Evolutionary conservation across 768 basidiomycete genomes (phyloP).

Genomic region (Naganishia randhawae): DNA sequence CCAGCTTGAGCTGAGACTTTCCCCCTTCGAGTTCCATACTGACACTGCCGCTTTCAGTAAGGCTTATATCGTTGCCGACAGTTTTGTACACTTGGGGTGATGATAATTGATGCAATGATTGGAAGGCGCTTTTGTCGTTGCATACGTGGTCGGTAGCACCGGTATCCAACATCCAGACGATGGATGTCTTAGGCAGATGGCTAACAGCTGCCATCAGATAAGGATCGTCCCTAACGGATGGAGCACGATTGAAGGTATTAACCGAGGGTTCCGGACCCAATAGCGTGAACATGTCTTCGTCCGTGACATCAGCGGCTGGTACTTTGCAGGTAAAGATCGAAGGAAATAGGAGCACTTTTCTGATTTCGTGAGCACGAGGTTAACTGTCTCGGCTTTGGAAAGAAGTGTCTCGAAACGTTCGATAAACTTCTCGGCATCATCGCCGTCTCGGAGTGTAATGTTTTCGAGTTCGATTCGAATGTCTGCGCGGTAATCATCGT

Average conservation of each 20-base stretch:
- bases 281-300: neutral
- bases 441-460: neutral
- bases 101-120: neutral
- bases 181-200: neutral
- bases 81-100: neutral
- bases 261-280: neutral
- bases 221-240: neutral
- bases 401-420: slow-evolving; percentile 1
- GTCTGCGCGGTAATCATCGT: slow-evolving; percentile 8
- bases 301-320: neutral
- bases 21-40: neutral
- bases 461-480: neutral
- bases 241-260: neutral
- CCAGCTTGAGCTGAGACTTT: neutral
- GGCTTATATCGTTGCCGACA: neutral
- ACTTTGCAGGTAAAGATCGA: neutral
- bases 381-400: neutral
- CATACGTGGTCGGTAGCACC: slow-evolving; percentile 8
- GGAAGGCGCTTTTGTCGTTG: neutral
- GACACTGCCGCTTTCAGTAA: slow-evolving; percentile 1
- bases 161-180: neutral
- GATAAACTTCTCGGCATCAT: slow-evolving; percentile 16
- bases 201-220: neutral
- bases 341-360: slow-evolving; percentile 4
- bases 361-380: neutral